Conservation (phyloP, 1,284 basidiomycete species). For the Cutaneotrichosporon dermatis region DNA sequence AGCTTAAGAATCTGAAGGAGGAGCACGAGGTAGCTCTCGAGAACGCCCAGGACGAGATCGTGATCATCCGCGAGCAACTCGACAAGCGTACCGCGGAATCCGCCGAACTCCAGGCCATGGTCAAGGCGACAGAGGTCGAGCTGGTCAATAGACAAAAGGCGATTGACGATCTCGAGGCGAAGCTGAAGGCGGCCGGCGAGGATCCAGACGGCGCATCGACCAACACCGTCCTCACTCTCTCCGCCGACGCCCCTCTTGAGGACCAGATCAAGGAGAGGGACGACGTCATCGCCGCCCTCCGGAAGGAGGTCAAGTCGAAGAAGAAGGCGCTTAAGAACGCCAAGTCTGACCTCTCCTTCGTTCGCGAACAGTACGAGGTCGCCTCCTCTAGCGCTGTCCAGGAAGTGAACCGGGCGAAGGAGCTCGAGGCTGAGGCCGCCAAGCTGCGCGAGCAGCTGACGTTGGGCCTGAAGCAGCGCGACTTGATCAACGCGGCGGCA, state of each 20-base stretch:
- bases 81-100: background rate
- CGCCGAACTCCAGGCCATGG: background rate
- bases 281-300: conserved; percentile 8
- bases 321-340: conserved; percentile 5
- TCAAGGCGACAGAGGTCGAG: background rate
- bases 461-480: conserved; percentile 38
- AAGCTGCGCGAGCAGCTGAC: conserved; percentile 30
- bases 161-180: background rate
- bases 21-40: background rate
- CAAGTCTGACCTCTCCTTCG: conserved; percentile 21
- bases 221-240: background rate
- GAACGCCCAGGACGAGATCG: background rate
- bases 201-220: background rate
- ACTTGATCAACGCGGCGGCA: conserved; percentile 24
- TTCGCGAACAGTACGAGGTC: conserved; percentile 27
- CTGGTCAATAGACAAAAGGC: background rate
- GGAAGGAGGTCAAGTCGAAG: conserved; percentile 9
- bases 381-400: conserved; percentile 30
- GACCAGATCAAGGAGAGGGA: conserved; percentile 11
- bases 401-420: conserved; percentile 21
- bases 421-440: conserved; percentile 21
- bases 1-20: background rate
- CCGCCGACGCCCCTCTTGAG: background rate
- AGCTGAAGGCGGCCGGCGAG: background rate
- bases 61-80: background rate